Conservation (phyloP, 2,329 filamentous ascomycete species). For the Neofusicoccum ribis region DNA sequence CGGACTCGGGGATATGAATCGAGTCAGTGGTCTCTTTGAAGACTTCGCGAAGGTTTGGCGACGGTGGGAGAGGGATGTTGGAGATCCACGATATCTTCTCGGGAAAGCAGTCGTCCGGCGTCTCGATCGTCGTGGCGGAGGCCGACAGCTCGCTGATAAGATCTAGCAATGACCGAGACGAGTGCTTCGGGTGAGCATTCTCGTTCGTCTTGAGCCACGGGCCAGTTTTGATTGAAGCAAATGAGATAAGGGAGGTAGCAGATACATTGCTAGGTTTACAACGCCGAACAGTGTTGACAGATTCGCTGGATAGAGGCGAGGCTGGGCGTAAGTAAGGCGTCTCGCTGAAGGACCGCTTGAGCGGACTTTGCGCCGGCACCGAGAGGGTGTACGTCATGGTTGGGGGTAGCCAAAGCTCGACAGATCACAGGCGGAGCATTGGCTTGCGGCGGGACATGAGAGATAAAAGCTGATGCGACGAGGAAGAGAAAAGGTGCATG, state of each 20-base stretch:
- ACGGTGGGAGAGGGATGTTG: slow-evolving; percentile 16
- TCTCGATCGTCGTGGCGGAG: background rate
- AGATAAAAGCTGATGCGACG: slow-evolving; percentile 12
- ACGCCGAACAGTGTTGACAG: slow-evolving; percentile 19
- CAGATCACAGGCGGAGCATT: slow-evolving; percentile 10
- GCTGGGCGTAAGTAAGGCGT: slow-evolving; percentile 37
- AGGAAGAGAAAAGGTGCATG: background rate
- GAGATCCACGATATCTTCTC: slow-evolving; percentile 10
- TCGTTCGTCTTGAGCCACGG: slow-evolving; percentile 32
- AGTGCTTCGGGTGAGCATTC: slow-evolving; percentile 33
- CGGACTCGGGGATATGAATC: slow-evolving; percentile 2
- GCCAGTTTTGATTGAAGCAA: slow-evolving; percentile 27
- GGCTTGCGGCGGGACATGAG: slow-evolving; percentile 8
- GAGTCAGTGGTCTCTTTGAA: slow-evolving; percentile 8
- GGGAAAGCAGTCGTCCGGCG: background rate
- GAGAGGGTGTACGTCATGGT: slow-evolving; percentile 43
- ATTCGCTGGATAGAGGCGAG: slow-evolving; percentile 29
- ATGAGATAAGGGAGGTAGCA: slow-evolving; percentile 37
- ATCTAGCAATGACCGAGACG: slow-evolving; percentile 36
- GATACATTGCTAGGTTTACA: slow-evolving; percentile 27
- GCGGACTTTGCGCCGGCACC: slow-evolving; percentile 39
- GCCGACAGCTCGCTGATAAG: slow-evolving; percentile 28
- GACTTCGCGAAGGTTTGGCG: slow-evolving; percentile 17
- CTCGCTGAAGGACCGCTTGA: slow-evolving; percentile 45
- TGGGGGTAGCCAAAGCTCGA: slow-evolving; percentile 4